Conservation (phyloP, 768 basidiomycete genomes). For the Agrocybe pediades region DNA sequence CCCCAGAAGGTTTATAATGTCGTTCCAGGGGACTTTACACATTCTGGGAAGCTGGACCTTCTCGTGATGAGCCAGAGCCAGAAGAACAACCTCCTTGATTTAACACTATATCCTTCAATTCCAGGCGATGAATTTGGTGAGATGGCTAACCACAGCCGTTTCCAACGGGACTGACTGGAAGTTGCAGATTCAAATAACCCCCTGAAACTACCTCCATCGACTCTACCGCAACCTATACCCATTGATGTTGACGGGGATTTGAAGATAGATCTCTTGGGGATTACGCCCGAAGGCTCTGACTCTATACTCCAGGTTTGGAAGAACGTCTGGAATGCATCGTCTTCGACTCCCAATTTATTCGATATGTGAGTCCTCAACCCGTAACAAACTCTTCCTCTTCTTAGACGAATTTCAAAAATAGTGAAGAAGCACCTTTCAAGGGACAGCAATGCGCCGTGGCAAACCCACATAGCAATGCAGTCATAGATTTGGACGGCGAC, state of each 20-base stretch:
- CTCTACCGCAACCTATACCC: conserved; percentile 77
- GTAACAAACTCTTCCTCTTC: no score
- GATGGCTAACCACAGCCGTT: conserved; percentile 14
- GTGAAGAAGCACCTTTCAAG: conserved; percentile 59
- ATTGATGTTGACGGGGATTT: conserved; percentile 89
- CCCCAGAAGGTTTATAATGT: conserved; percentile 69
- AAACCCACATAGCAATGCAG: conserved; percentile 92
- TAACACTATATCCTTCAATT: conserved; percentile 71
- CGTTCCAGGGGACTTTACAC: conserved; percentile 91
- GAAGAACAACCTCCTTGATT: conserved; percentile 52
- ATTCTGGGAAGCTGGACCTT: conserved; percentile 88
- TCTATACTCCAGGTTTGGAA: conserved; percentile 70
- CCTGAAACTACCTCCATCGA: conserved; percentile 62
- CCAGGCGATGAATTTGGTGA: conserved; percentile 68
- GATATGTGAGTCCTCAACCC: conserved; percentile 54
- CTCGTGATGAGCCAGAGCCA: conserved; percentile 78
- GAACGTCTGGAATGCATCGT: conserved; percentile 74
- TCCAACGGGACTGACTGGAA: neutral
- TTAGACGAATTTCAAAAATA: no score
- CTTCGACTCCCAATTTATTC: conserved; percentile 56
- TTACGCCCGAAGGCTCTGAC: conserved; percentile 38
- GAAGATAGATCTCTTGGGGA: conserved; percentile 84
- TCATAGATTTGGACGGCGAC: conserved; percentile 93
- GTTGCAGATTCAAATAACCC: conserved; percentile 42
- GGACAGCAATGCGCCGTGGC: conserved; percentile 74